Evolutionary conservation across 805 yeast species (phyloP), one percentile per base, ranked within the genome.

Genomic region (Debaryomyces hansenii): DNA sequence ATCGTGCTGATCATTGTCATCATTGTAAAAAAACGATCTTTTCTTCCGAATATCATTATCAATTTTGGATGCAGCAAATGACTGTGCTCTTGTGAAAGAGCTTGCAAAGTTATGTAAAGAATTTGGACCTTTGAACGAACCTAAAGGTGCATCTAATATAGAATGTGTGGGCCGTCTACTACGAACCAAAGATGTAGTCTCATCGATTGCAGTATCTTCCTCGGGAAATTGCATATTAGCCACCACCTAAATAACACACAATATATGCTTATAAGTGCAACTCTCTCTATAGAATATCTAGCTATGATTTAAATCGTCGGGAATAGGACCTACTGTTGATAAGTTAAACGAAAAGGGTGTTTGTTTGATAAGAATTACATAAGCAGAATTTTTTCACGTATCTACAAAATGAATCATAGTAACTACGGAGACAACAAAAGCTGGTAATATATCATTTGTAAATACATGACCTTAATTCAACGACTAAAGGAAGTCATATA

Each of bases 21-120:
- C 43, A 14, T 45, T 36, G 9, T 47, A 37, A 60, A 87, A 85
- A 52, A 78, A 87, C 0, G 90, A 83, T 53, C 95, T 69, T 27
- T 77, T 68, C 6, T 82, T 78, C 55, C 75, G 79, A 53, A 86
- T 81, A 31, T 77, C 72, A 21, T 77, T 75, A 54, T 79, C 84
- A 24, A 78, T 55, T 43, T 68, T 67, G 20, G 63, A 60, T 10
- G 82, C 78, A 41, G 78, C 73, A 61, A 76, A 79, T 2, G 90
- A 80, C 61, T 87, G 92, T 1, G 96, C 94, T 60, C 96, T 77
- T 34, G 82, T 78, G 58, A 77, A 82, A 0, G 96, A 88, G 11
- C 87, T 80, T 1, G 95, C 95, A 66, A 89, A 89, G 45, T 87
- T 82, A 47, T 84, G 82, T 36, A 89, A 62, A 1, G 94, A 85